Evolutionary conservation across 306 rosid species (phyloP).

Genomic region (Cucurbita ficifolia): DNA sequence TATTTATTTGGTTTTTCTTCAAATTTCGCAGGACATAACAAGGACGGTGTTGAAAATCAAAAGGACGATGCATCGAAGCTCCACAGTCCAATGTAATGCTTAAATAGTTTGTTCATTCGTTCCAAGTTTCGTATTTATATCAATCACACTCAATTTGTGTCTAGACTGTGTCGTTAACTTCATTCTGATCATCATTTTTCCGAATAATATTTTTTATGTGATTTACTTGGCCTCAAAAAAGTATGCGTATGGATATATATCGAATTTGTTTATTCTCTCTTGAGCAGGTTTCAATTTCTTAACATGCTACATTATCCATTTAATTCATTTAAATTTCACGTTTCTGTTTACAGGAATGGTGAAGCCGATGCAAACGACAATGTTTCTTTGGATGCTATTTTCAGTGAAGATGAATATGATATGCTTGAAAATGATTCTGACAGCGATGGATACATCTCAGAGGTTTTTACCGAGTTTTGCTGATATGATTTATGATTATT

Average conservation of each 20-base stretch:
- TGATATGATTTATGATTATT: background rate
- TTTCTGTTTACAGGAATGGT: constrained; percentile 20
- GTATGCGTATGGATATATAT: background rate
- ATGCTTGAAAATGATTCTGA: constrained; percentile 46
- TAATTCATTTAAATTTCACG: background rate
- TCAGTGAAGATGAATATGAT: constrained; percentile 46
- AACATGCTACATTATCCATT: background rate
- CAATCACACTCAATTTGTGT: background rate
- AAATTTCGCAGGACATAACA: constrained; percentile 22
- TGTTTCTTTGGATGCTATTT: constrained; percentile 38
- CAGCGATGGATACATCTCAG: constrained; percentile 79
- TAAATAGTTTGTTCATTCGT: background rate
- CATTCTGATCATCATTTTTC: background rate
- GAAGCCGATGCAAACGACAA: constrained; percentile 23
- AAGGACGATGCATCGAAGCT: constrained; percentile 26
- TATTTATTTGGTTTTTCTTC: constrained; percentile 6
- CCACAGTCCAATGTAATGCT: constrained; percentile 36
- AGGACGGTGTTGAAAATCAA: constrained; percentile 23
- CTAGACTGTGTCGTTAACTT: background rate
- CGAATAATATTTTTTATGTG: background rate
- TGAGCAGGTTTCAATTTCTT: background rate
- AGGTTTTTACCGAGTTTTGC: constrained; percentile 29
- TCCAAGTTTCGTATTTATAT: background rate
- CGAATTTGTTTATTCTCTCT: no score
- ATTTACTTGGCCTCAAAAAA: background rate